Percentiles rank a stretch among this genome's conserved stretches.
Conservation (phyloP, 2,329 filamentous ascomycete species). For the Macrophomina pseudophaseolina region DNA sequence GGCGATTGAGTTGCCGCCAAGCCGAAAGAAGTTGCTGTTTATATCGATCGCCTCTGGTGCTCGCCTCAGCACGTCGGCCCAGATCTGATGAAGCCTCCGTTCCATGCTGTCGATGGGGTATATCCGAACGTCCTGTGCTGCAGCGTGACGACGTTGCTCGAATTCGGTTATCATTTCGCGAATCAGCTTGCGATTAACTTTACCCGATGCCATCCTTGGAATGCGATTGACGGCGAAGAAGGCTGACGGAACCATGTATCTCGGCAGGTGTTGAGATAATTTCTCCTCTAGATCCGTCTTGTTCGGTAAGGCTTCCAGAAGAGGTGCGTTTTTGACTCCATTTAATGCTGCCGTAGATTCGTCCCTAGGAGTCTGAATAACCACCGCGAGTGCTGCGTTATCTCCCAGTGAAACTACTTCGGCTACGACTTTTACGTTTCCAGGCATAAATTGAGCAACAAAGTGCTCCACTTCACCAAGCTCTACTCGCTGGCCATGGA, state of each 20-base stretch:
- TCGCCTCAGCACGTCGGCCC: slow-evolving; percentile 21
- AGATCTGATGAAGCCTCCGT: slow-evolving; percentile 37
- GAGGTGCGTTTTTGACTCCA: too few species aligned
- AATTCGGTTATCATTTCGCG: neutral
- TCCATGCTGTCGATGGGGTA: slow-evolving; percentile 41
- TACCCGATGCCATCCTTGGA: slow-evolving; percentile 43
- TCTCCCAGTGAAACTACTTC: slow-evolving; percentile 38
- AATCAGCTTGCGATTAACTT: slow-evolving; percentile 36
- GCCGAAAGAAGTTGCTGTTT: slow-evolving; percentile 47
- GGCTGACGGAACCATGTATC: slow-evolving; percentile 47
- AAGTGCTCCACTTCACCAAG: slow-evolving; percentile 32
- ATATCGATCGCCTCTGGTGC: slow-evolving; percentile 32
- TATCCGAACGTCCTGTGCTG: too few species aligned
- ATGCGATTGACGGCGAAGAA: slow-evolving; percentile 44
- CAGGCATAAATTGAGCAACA: slow-evolving; percentile 28
- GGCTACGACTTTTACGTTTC: slow-evolving; percentile 30
- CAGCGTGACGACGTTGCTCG: too few species aligned
- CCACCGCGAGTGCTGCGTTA: slow-evolving; percentile 30
- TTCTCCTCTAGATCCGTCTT: neutral
- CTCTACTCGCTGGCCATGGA: neutral
- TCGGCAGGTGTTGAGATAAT: slow-evolving; percentile 35
- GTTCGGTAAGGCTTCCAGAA: too few species aligned
- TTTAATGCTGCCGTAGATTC: too few species aligned
- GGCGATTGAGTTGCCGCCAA: slow-evolving; percentile 45
- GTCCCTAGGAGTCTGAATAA: too few species aligned